A percentile compares a stretch with the other conserved stretches of the same genome.
Conservation (phyloP, 106 monocot species). For the Triglochin maritima region DNA sequence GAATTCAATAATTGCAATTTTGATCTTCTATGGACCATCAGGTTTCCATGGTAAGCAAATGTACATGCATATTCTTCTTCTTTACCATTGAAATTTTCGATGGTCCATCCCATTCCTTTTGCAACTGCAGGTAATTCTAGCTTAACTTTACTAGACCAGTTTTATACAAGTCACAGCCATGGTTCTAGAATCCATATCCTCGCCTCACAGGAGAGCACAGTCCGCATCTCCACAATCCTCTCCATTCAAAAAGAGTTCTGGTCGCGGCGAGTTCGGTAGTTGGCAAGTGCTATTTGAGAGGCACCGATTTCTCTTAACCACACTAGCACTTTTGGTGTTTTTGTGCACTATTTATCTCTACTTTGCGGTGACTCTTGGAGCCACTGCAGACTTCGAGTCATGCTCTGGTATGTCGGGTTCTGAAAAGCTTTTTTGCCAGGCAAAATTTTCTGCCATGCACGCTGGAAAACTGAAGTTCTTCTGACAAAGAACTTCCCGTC, state of each 20-base stretch:
- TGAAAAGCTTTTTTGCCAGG: slow-evolving; percentile 48
- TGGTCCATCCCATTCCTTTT: too few species aligned
- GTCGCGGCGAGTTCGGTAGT: slow-evolving; percentile 42
- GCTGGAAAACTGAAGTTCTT: slow-evolving; percentile 56
- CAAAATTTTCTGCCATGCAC: slow-evolving; percentile 33
- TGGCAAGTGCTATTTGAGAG: slow-evolving; percentile 57
- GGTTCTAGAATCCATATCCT: slow-evolving; percentile 53
- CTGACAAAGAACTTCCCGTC: slow-evolving; percentile 5
- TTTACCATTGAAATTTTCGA: too few species aligned
- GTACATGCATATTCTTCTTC: too few species aligned
- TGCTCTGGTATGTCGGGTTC: slow-evolving; percentile 51
- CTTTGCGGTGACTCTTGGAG: slow-evolving; percentile 70
- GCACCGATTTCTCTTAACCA: slow-evolving; percentile 77
- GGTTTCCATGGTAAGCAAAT: too few species aligned
- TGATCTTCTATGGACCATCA: too few species aligned
- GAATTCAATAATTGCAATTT: too few species aligned
- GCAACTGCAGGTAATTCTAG: too few species aligned
- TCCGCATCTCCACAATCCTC: slow-evolving; percentile 24
- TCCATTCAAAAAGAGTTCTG: slow-evolving; percentile 26
- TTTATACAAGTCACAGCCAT: slow-evolving; percentile 15
- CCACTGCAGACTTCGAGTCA: neutral
- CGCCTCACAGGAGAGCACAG: slow-evolving; percentile 67
- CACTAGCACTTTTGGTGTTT: slow-evolving; percentile 50
- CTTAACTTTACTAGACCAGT: neutral
- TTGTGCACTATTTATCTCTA: slow-evolving; percentile 86